These are phyloP conservation scores for Alternaria infectoria DNA, from an alignment of 2,329 filamentous ascomycete genomes.

Conservation along the genomic window DNA sequence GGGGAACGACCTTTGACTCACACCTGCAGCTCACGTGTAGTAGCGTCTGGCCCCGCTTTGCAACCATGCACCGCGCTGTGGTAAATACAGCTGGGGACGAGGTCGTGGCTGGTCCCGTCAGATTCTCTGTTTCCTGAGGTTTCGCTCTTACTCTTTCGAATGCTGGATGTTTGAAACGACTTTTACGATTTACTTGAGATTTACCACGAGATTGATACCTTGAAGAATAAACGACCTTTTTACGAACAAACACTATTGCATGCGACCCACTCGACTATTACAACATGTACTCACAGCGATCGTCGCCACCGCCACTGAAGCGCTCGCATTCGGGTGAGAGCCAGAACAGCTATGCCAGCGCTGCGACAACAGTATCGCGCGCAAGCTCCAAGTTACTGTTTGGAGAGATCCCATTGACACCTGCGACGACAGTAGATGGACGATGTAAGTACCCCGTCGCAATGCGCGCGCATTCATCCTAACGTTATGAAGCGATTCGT, in stretches of 20 bases:
- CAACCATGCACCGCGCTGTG: constrained; percentile 7
- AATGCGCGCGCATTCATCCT: constrained; percentile 16
- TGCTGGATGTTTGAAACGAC: constrained; percentile 26
- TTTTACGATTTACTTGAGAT: constrained; percentile 22
- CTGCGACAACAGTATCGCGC: constrained; percentile 44
- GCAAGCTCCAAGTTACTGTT: constrained; percentile 53
- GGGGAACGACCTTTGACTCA: constrained; percentile 47
- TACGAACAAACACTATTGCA: constrained; percentile 4
- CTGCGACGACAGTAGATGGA: constrained; percentile 45
- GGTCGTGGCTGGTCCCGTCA: constrained; percentile 26
- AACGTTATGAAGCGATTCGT: constrained; percentile 48
- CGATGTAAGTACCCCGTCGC: constrained; percentile 40
- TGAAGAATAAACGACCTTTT: constrained; percentile 9
- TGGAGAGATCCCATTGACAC: constrained; percentile 57
- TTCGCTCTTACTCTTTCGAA: constrained; percentile 21
- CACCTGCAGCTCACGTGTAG: constrained; percentile 49
- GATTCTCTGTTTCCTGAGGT: constrained; percentile 33
- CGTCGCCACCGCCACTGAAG: constrained; percentile 46
- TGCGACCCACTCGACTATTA: constrained; percentile 22
- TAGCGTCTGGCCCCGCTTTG: constrained; percentile 26
- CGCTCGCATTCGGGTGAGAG: constrained; percentile 47
- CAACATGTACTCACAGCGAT: constrained; percentile 43
- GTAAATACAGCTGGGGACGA: constrained; percentile 40
- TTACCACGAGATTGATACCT: constrained; percentile 17
- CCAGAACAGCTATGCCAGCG: constrained; percentile 43